Conservation (phyloP, 768 basidiomycete species). For the Epithele typhae region DNA sequence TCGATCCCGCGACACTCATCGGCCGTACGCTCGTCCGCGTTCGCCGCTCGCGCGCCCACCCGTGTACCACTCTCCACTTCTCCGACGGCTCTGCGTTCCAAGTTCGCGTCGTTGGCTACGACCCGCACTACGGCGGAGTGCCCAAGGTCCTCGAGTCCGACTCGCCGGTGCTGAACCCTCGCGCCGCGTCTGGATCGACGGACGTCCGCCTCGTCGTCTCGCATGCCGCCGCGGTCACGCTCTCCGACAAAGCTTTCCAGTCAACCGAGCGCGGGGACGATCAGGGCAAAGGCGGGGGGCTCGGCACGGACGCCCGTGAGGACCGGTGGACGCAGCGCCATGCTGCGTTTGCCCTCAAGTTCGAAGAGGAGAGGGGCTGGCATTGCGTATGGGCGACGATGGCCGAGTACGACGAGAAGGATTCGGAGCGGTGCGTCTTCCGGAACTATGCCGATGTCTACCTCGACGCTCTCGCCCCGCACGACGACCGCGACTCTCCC, state of each 20-base stretch:
- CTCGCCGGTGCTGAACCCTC: slow-evolving; percentile 33
- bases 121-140: slow-evolving; percentile 50
- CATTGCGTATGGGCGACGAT: slow-evolving; percentile 65
- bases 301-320: slow-evolving; percentile 18
- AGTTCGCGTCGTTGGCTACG: slow-evolving; percentile 60
- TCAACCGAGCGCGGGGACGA: slow-evolving; percentile 4
- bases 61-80: slow-evolving; percentile 33
- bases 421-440: slow-evolving; percentile 35
- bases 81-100: slow-evolving; percentile 32
- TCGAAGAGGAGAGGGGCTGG: slow-evolving; percentile 46
- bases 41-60: slow-evolving; percentile 29
- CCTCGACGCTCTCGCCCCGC: slow-evolving; percentile 35
- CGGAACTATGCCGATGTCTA: slow-evolving; percentile 61
- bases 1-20: slow-evolving; percentile 27
- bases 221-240: slow-evolving; percentile 49
- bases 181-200: slow-evolving; percentile 21
- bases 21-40: slow-evolving; percentile 30
- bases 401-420: slow-evolving; percentile 41
- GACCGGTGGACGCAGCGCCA: slow-evolving; percentile 44
- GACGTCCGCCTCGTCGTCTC: slow-evolving; percentile 38
- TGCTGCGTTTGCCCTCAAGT: slow-evolving; percentile 50
- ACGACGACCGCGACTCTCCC: too few species aligned
- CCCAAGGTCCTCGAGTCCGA: slow-evolving; percentile 59
- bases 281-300: slow-evolving; percentile 11
- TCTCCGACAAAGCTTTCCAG: slow-evolving; percentile 58